Conservation (phyloP, 305 asterid species). For the Fraxinus paxiana region DNA sequence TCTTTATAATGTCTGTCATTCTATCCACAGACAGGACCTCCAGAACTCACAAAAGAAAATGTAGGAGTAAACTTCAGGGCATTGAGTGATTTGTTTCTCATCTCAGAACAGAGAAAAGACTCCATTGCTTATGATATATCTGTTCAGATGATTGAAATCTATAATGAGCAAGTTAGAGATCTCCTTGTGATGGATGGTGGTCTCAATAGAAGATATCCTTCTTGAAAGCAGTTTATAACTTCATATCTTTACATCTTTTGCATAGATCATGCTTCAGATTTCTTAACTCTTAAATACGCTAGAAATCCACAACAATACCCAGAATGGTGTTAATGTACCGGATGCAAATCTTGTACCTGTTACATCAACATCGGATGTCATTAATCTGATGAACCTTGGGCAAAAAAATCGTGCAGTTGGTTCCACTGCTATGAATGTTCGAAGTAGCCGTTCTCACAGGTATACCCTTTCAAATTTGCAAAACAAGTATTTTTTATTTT, state of each 20-base stretch:
- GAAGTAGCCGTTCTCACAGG: conserved; percentile 96
- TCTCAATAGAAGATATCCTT: conserved; percentile 71
- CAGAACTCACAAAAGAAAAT: conserved; percentile 57
- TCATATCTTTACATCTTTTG: not conserved
- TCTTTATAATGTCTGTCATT: not conserved
- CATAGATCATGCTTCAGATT: not conserved
- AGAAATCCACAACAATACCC: conserved; percentile 70
- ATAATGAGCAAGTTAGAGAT: conserved; percentile 93
- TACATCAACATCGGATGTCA: conserved; percentile 62
- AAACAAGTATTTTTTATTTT: not conserved
- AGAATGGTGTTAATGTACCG: conserved; percentile 79
- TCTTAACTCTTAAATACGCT: conserved; percentile 63
- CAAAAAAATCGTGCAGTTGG: conserved; percentile 82
- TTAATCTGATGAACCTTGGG: conserved; percentile 77
- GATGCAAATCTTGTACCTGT: conserved; percentile 72
- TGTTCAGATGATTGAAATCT: conserved; percentile 94
- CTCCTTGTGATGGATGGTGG: conserved; percentile 82
- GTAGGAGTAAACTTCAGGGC: conserved; percentile 84
- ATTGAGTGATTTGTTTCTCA: conserved; percentile 62
- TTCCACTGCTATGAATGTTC: conserved; percentile 72
- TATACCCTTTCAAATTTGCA: conserved; percentile 19
- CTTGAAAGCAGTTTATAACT: conserved; percentile 5
- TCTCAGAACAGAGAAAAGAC: conserved; percentile 75
- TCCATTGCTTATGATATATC: conserved; percentile 55
- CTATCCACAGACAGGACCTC: conserved; percentile 68